These are phyloP conservation scores for Ramularia endophylla DNA, from an alignment of 2,329 filamentous ascomycete genomes.

Conservation along the genomic window DNA sequence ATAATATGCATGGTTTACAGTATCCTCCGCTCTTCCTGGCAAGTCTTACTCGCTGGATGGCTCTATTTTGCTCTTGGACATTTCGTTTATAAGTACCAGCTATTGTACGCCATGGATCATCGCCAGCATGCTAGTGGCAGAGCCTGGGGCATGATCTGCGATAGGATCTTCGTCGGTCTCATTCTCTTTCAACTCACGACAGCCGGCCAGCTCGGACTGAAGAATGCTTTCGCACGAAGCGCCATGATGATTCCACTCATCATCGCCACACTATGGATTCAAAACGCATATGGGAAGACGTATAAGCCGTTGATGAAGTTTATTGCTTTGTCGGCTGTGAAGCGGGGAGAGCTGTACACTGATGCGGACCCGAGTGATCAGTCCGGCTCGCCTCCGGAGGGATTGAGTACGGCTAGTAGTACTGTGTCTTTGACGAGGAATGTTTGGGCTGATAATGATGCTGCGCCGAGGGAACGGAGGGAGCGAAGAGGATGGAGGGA, in stretches of 20 bases:
- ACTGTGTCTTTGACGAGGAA: constrained; percentile 34
- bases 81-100: constrained; percentile 94
- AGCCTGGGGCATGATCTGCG: constrained; percentile 95
- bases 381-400: constrained; percentile 17
- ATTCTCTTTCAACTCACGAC: constrained; percentile 88
- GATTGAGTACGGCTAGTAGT: constrained; percentile 19
- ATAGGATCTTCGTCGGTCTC: constrained; percentile 78
- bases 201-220: constrained; percentile 74
- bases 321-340: constrained; percentile 84
- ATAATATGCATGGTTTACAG: constrained; percentile 96
- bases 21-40: constrained; percentile 70
- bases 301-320: constrained; percentile 88
- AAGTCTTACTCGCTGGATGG: constrained; percentile 74
- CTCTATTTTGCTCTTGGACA: constrained; percentile 74
- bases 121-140: constrained; percentile 88
- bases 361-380: constrained; percentile 33
- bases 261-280: constrained; percentile 80
- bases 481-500: constrained; percentile 48
- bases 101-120: constrained; percentile 98
- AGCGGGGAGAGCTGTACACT: constrained; percentile 48
- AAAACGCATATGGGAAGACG: constrained; percentile 69
- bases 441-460: constrained; percentile 28
- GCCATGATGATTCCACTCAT: constrained; percentile 70
- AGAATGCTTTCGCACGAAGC: constrained; percentile 66
- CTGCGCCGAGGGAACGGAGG: constrained; percentile 6